These are phyloP conservation scores for Gamsiella multidivaricata DNA, from an alignment of 192 early-diverging fungal species.

Conservation along the genomic window DNA sequence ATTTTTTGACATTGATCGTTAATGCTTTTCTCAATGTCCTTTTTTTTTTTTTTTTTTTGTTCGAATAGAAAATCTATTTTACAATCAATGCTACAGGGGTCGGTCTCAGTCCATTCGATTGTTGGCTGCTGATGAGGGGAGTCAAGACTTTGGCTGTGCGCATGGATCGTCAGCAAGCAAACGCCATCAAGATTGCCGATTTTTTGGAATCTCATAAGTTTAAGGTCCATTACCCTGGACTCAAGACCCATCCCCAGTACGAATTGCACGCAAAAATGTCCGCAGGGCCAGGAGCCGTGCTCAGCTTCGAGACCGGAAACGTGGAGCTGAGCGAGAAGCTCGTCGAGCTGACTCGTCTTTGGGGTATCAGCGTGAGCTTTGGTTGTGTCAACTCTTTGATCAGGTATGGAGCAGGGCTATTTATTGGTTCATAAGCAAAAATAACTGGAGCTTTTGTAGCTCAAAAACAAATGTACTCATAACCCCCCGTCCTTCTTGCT, in stretches of 20 bases:
- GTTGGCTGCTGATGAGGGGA: slow-evolving; percentile 92
- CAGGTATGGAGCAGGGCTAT: slow-evolving; percentile 76
- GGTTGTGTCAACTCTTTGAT: slow-evolving; percentile 98
- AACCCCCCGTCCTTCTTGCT: no score
- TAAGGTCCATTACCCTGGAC: slow-evolving; percentile 91
- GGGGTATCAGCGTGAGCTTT: slow-evolving; percentile 96
- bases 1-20: no score
- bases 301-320: slow-evolving; percentile 94
- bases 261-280: slow-evolving; percentile 84
- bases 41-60: neutral
- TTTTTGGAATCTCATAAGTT: slow-evolving; percentile 85
- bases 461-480: neutral
- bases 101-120: slow-evolving; percentile 92
- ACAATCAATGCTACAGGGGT: slow-evolving; percentile 96
- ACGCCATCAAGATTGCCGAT: slow-evolving; percentile 80
- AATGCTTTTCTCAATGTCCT: neutral
- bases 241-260: slow-evolving; percentile 84
- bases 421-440: no score
- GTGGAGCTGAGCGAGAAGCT: slow-evolving; percentile 80
- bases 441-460: neutral
- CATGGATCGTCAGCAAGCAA: slow-evolving; percentile 94
- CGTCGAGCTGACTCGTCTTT: slow-evolving; percentile 85
- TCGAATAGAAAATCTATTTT: slow-evolving; percentile 86
- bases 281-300: slow-evolving; percentile 89
- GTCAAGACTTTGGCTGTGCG: slow-evolving; percentile 96